These are phyloP conservation scores for Glaciozyma martinii DNA, from an alignment of 768 basidiomycete species.

Conservation along the genomic window DNA sequence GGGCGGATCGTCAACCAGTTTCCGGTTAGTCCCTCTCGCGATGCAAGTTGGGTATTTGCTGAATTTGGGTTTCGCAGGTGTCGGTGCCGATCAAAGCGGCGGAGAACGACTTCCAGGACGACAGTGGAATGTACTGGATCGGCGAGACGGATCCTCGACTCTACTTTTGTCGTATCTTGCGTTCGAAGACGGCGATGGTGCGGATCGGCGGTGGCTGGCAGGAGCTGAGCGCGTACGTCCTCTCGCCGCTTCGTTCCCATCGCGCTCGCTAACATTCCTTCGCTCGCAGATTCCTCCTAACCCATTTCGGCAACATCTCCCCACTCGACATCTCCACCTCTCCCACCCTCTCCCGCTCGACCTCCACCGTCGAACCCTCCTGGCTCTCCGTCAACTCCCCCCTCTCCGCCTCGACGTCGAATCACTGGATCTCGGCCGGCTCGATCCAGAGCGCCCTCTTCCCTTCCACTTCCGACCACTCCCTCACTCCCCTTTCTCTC, in stretches of 20 bases:
- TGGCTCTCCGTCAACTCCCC: too few species aligned
- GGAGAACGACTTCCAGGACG: constrained; percentile 80
- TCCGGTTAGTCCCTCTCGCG: constrained; percentile 46
- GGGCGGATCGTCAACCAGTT: constrained; percentile 85
- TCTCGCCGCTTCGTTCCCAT: not conserved
- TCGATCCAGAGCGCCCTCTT: too few species aligned
- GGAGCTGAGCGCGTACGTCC: constrained; percentile 68
- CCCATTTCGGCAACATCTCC: constrained; percentile 13
- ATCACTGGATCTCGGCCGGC: too few species aligned
- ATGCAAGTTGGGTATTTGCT: not conserved
- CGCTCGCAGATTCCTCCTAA: constrained; percentile 57
- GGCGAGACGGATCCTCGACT: constrained; percentile 8
- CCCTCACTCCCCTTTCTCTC: too few species aligned
- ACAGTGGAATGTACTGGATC: constrained; percentile 44
- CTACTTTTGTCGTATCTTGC: constrained; percentile 52
- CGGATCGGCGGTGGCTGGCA: constrained; percentile 91
- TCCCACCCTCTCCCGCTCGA: constrained; percentile 21
- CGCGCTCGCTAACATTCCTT: not conserved
- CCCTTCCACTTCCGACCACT: too few species aligned
- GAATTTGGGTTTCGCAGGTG: constrained; percentile 26
- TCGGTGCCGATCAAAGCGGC: constrained; percentile 37
- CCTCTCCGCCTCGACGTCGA: too few species aligned
- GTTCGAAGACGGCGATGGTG: constrained; percentile 91
- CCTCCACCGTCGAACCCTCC: not conserved
- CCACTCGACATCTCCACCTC: constrained; percentile 17